Evolutionary conservation across 345 rosid species (phyloP), one percentile per base, ranked within the genome.

Genomic region (Lumnitzera racemosa): DNA sequence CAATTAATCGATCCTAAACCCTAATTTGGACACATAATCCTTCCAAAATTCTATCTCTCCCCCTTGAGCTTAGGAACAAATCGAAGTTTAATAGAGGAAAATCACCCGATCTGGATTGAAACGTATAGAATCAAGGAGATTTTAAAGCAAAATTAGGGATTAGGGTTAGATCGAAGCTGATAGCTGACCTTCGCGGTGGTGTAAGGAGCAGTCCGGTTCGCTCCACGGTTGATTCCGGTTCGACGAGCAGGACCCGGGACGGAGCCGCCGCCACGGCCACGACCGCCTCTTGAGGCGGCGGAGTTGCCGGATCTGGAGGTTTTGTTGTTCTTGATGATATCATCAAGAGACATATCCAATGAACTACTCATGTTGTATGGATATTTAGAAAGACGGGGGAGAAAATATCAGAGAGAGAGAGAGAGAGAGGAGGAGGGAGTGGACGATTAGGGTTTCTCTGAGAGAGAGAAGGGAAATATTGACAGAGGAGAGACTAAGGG

Each of bases 281-380:
- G 66, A 53, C 31, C 64, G 15, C 88, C 77, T 53, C 94, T 85
- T 0, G 81, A 72, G 46, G 83, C 83, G 0, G 91, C 62, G 47
- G 74, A 72, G 69, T 67, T 71, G 25, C 76, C 76, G 67, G 91
- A 80, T 78, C 87, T 80, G 27, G 98, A 76, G 70, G 83, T 86
- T 29, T 83, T 89, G 75, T 75, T 88, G 72, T 58, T 83, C 76
- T 88, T 88, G 70, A 95, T 95, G 78, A 95, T 79, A 59, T 95
- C 99, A 52, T 95, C 99, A 53, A 95, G 96, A 53, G 99, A 85
- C 96, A 88, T 88, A 63, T 95, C 96, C 73, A 95, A 81, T 61
- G 92, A 84, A 77, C 82, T 82, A 47, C 97, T 62, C 99, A 95
- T 95, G 17, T 76, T 66, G 55, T 54, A 47, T 47, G 53, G 20